Conservation (phyloP, 768 basidiomycete species). For the Lactarius hatsudake region DNA sequence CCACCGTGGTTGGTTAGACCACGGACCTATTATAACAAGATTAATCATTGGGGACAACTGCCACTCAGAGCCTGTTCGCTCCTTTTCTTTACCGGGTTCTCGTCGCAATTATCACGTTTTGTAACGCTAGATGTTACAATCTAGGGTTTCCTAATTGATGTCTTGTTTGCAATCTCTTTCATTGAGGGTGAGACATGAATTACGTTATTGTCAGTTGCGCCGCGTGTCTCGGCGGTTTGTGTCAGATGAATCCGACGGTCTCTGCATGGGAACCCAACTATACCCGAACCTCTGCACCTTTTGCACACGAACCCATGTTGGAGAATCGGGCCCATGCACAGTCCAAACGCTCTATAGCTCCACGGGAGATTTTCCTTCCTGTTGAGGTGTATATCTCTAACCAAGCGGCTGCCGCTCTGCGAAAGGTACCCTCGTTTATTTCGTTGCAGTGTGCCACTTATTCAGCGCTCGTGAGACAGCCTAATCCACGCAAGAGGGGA, state of each 20-base stretch:
- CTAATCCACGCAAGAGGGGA: constrained; percentile 47
- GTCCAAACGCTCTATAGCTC: constrained; percentile 4
- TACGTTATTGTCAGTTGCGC: constrained; percentile 12
- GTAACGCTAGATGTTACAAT: constrained; percentile 18
- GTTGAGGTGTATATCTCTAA: constrained; percentile 28
- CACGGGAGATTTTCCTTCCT: constrained; percentile 25
- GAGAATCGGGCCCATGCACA: constrained; percentile 20
- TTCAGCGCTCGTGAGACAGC: constrained; percentile 34
- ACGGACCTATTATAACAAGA: constrained; percentile 15
- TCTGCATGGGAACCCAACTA: constrained; percentile 1
- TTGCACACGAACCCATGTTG: constrained; percentile 22
- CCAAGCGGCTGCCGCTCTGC: constrained; percentile 26
- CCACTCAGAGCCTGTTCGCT: constrained; percentile 18
- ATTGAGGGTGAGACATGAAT: background rate
- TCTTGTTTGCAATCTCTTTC: background rate
- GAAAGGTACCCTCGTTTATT: constrained; percentile 19
- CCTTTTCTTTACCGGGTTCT: constrained; percentile 19
- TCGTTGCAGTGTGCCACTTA: constrained; percentile 2
- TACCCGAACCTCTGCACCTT: constrained; percentile 18
- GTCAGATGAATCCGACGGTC: background rate
- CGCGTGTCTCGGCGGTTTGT: background rate
- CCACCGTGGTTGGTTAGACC: constrained; percentile 20
- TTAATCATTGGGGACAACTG: constrained; percentile 15
- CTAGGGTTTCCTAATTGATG: constrained; percentile 10
- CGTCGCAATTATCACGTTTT: constrained; percentile 14